phyloP scores from a whole-genome alignment of 2,329 filamentous ascomycete genomes.

The Sarocladium kiliense region DNA sequence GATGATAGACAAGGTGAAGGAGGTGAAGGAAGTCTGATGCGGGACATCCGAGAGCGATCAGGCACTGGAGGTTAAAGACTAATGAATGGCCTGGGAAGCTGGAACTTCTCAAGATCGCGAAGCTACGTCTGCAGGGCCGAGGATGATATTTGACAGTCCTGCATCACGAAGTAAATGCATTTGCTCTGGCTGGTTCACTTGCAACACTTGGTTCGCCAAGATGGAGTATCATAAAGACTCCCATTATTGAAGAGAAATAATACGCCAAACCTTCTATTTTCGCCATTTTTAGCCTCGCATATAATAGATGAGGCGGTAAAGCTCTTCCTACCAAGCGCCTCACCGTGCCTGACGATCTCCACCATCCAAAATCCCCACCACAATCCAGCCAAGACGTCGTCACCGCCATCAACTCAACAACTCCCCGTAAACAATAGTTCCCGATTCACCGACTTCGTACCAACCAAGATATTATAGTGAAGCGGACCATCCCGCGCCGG shows the following conservation, averaged over 20 bases:
- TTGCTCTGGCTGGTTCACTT: too few relatives aligned
- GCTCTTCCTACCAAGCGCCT: not conserved
- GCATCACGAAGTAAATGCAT: too few relatives aligned
- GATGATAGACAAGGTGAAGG: not conserved
- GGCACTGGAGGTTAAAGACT: too few relatives aligned
- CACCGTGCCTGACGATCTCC: conserved; percentile 6
- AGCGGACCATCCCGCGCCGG: conserved; percentile 1
- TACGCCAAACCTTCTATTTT: too few relatives aligned
- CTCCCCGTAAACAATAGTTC: not conserved
- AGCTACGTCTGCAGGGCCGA: too few relatives aligned
- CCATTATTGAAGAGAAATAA: too few relatives aligned
- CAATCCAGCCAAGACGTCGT: not conserved
- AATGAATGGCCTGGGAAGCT: too few relatives aligned
- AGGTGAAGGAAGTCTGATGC: not conserved
- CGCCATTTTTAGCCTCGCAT: not conserved
- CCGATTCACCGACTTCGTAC: not conserved
- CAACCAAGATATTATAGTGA: not conserved
- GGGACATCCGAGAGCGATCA: not conserved
- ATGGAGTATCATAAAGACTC: too few relatives aligned
- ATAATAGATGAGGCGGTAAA: not conserved
- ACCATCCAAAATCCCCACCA: not conserved
- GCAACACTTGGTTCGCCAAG: too few relatives aligned
- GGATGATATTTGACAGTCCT: too few relatives aligned
- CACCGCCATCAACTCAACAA: conserved; percentile 8
- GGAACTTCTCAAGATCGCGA: too few relatives aligned